Evolutionary conservation across 306 rosid genomes (phyloP).

Genomic region (Cucurbita pepo): DNA sequence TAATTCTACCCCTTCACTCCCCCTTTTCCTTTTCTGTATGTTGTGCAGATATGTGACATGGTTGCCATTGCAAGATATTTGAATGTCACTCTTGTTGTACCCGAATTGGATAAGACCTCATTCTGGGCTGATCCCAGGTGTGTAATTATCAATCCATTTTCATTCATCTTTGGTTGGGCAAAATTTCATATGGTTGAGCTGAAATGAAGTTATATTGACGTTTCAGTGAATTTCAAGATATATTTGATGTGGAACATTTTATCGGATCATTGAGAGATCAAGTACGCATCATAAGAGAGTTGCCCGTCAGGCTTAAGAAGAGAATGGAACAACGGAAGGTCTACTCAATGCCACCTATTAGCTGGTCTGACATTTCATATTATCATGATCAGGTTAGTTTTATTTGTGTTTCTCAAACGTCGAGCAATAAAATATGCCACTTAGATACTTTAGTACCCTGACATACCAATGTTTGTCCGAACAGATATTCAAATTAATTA

Average conservation of each 20-base stretch:
- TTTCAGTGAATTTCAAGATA: conserved; percentile 70
- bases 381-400: conserved; percentile 48
- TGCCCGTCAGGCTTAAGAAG: conserved; percentile 56
- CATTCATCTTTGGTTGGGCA: not conserved
- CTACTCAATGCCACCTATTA: conserved; percentile 59
- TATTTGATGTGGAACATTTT: conserved; percentile 70
- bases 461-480: not conserved
- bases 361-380: conserved; percentile 78
- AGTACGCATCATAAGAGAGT: conserved; percentile 48
- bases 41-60: conserved; percentile 60
- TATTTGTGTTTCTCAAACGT: not conserved
- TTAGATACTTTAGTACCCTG: not conserved
- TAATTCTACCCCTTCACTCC: not conserved
- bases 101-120: conserved; percentile 55
- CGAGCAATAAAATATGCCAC: not conserved
- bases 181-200: not conserved
- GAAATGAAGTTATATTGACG: not conserved
- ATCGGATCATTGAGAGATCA: conserved; percentile 61
- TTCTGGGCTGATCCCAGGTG: conserved; percentile 61
- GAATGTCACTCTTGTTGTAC: conserved; percentile 53
- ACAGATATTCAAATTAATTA: not conserved
- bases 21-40: not conserved
- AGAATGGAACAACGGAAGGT: conserved; percentile 32
- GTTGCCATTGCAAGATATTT: conserved; percentile 46
- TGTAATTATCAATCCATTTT: not conserved